Conservation (phyloP, 352 stramenopile species). For the Phytophthora constricta region DNA sequence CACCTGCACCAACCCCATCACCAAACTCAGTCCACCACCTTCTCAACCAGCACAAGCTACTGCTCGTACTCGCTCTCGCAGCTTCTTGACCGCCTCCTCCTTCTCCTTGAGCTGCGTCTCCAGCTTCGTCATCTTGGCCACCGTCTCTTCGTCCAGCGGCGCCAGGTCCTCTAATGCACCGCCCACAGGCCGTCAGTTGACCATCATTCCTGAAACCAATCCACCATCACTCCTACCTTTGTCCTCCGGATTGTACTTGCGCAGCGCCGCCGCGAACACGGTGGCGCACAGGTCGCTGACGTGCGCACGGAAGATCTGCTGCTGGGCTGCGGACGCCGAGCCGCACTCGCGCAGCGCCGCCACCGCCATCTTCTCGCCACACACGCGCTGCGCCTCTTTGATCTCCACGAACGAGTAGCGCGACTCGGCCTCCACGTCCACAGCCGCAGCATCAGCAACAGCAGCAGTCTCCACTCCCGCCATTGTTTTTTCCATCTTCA, state of each 20-base stretch:
- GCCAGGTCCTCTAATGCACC: constrained; percentile 62
- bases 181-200: neutral
- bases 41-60: neutral
- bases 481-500: constrained; percentile 22
- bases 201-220: neutral
- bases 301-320: constrained; percentile 80
- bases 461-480: constrained; percentile 26
- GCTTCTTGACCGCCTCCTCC: constrained; percentile 55
- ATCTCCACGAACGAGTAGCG: constrained; percentile 82
- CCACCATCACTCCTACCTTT: constrained; percentile 48
- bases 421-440: neutral
- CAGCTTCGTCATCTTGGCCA: constrained; percentile 51
- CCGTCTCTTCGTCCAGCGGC: constrained; percentile 53
- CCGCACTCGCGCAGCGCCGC: constrained; percentile 60
- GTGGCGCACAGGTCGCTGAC: constrained; percentile 79
- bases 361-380: constrained; percentile 57
- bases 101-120: constrained; percentile 64
- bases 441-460: neutral
- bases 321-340: constrained; percentile 58
- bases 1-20: constrained; percentile 35
- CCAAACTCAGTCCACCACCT: neutral
- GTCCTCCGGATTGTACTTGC: constrained; percentile 73
- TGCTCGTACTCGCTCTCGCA: constrained; percentile 54
- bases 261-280: constrained; percentile 66
- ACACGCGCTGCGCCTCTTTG: constrained; percentile 76